A percentile compares a stretch with the other conserved stretches of the same genome.
phyloP scores from a whole-genome alignment of 2,329 filamentous ascomycete genomes.

The Fusarium verticillioides region DNA sequence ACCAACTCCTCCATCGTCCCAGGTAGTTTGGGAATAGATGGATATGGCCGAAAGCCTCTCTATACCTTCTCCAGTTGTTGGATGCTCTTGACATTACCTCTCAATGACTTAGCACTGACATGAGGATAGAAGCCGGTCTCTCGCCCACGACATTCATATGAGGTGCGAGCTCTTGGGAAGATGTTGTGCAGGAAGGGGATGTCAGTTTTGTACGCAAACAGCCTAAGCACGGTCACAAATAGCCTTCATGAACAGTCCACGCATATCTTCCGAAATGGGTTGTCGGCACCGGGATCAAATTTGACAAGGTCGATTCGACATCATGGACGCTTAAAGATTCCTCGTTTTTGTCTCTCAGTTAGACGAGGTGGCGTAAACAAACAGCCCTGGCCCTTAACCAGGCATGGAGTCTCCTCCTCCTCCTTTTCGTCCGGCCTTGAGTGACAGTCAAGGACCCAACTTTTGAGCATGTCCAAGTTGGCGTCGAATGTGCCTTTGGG shows the following conservation, averaged over 20 bases:
- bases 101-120: not conserved
- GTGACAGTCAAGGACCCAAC: not conserved
- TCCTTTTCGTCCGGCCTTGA: not conserved
- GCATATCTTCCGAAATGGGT: not conserved
- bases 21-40: too few relatives aligned
- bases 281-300: not conserved
- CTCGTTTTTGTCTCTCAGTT: not conserved
- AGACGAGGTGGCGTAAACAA: not conserved
- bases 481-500: not conserved
- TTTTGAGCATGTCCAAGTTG: not conserved
- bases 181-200: not conserved
- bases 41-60: not conserved
- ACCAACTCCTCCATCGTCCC: not conserved
- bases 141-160: not conserved
- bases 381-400: not conserved
- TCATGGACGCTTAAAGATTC: not conserved
- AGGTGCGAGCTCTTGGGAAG: not conserved
- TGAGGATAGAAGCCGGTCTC: not conserved
- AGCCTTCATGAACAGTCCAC: not conserved
- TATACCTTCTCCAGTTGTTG: not conserved
- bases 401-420: not conserved
- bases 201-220: accelerated
- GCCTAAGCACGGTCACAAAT: not conserved
- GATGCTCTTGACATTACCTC: not conserved
- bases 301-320: not conserved